Conservation (phyloP, 345 rosid genomes). For the Physaria fendleri region DNA sequence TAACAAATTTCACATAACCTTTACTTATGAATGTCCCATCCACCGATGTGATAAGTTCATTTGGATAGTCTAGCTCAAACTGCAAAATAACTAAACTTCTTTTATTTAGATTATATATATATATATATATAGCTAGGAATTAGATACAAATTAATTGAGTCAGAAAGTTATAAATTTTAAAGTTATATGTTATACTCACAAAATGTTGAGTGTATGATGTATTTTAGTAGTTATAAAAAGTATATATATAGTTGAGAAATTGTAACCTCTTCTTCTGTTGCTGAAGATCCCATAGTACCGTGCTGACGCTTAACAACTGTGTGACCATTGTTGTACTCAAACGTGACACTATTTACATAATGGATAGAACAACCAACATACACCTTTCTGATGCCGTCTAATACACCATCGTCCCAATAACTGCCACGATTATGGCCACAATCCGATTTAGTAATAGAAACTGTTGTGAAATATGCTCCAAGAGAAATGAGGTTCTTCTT, state of each 20-base stretch:
- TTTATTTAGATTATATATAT: not conserved
- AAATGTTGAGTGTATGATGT: too few relatives aligned
- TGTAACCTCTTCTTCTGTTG: not conserved
- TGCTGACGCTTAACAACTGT: not conserved
- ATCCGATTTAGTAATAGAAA: not conserved
- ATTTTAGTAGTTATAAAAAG: not conserved
- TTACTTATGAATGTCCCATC: not conserved
- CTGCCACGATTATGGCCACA: too few relatives aligned
- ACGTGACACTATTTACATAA: not conserved
- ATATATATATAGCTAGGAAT: not conserved
- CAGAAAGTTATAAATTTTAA: too few relatives aligned
- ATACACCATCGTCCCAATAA: constrained; percentile 14
- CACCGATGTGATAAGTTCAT: constrained; percentile 1
- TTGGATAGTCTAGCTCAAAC: constrained; percentile 8
- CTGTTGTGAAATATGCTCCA: not conserved
- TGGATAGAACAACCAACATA: not conserved
- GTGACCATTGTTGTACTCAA: not conserved
- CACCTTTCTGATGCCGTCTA: not conserved
- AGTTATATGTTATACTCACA: too few relatives aligned
- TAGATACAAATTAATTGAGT: too few relatives aligned
- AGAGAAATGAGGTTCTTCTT: not conserved
- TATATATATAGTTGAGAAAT: not conserved
- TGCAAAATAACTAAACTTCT: not conserved
- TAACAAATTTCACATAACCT: not conserved
- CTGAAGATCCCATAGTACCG: too few relatives aligned